Percentiles rank a stretch among this genome's conserved stretches.
Evolutionary conservation across 768 basidiomycete genomes (phyloP).

Genomic region (Pholiota microspora): DNA sequence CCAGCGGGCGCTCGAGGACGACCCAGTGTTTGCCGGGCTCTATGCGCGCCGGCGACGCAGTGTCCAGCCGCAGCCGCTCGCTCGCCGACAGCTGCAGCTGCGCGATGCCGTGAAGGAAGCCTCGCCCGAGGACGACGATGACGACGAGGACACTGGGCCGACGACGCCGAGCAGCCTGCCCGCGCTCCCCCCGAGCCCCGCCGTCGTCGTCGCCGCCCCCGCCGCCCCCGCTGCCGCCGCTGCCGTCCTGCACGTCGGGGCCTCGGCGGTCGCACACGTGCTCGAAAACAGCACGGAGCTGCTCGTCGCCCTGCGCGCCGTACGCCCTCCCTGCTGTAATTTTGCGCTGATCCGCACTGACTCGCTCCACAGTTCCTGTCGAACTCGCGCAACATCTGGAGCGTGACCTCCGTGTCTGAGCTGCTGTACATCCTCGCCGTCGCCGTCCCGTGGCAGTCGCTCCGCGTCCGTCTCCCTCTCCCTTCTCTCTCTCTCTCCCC

Average conservation of each 20-base stretch:
- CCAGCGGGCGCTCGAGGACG: slow-evolving; percentile 51
- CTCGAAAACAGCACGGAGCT: slow-evolving; percentile 34
- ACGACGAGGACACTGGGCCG: no score
- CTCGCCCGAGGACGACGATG: no score
- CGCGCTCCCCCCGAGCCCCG: slow-evolving; percentile 33
- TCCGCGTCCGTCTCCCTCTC: slow-evolving; percentile 33
- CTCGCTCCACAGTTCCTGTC: slow-evolving; percentile 49
- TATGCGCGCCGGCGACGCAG: slow-evolving; percentile 44
- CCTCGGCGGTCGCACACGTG: no score
- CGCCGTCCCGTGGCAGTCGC: slow-evolving; percentile 51
- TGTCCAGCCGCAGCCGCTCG: slow-evolving; percentile 34
- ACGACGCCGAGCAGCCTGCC: slow-evolving; percentile 38
- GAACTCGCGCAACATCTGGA: slow-evolving; percentile 62
- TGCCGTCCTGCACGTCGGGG: slow-evolving; percentile 29
- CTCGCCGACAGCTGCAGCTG: slow-evolving; percentile 12
- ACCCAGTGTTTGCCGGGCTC: slow-evolving; percentile 57
- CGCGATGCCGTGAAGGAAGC: slow-evolving; percentile 41
- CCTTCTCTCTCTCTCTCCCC: background rate
- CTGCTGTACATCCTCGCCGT: slow-evolving; percentile 48
- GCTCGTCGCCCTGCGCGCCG: slow-evolving; percentile 33
- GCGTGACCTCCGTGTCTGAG: slow-evolving; percentile 52
- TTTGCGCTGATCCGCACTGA: background rate
- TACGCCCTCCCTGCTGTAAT: slow-evolving; percentile 22
- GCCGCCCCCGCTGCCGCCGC: slow-evolving; percentile 27
- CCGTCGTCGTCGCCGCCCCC: slow-evolving; percentile 33